Conservation (phyloP, 768 basidiomycete genomes). For the Termitomyces titanicus region DNA sequence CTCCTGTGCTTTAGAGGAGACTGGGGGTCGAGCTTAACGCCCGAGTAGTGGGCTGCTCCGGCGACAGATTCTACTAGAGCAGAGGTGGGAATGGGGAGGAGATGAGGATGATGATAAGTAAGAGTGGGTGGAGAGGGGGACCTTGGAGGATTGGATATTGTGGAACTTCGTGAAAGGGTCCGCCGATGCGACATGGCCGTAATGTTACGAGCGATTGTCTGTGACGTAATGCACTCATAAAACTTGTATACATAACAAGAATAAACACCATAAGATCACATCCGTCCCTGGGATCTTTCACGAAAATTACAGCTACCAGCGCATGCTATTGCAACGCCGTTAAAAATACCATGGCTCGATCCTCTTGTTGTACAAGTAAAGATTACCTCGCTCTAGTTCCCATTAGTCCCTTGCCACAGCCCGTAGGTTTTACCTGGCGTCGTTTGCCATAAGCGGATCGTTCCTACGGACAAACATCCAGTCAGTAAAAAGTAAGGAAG, state of each 20-base stretch:
- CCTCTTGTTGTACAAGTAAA: slow-evolving; percentile 17
- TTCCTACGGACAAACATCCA: slow-evolving; percentile 47
- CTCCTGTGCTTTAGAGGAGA: slow-evolving; percentile 31
- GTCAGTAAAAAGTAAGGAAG: not conserved
- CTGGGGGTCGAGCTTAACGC: slow-evolving; percentile 38
- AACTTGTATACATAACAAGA: slow-evolving; percentile 3
- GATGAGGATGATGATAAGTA: slow-evolving; percentile 44
- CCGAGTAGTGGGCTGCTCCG: slow-evolving; percentile 62
- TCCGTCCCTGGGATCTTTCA: not conserved
- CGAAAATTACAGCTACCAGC: slow-evolving; percentile 13
- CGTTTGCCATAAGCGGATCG: slow-evolving; percentile 97
- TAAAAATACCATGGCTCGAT: slow-evolving; percentile 1
- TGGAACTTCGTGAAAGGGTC: slow-evolving; percentile 16
- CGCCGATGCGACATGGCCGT: slow-evolving; percentile 14
- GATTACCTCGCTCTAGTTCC: slow-evolving; percentile 30
- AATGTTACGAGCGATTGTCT: not conserved
- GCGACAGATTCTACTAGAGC: slow-evolving; percentile 55
- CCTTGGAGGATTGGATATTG: slow-evolving; percentile 16
- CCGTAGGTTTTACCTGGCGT: slow-evolving; percentile 91
- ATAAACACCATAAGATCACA: slow-evolving; percentile 3
- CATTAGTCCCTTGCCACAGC: slow-evolving; percentile 72
- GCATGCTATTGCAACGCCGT: not conserved
- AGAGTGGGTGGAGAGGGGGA: slow-evolving; percentile 38
- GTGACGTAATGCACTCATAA: slow-evolving; percentile 13
- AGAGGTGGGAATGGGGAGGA: slow-evolving; percentile 45